Percentiles rank a stretch among this genome's conserved stretches.
Evolutionary conservation across 2,329 filamentous ascomycete species (phyloP).

Genomic region (Aspergillus uvarum): DNA sequence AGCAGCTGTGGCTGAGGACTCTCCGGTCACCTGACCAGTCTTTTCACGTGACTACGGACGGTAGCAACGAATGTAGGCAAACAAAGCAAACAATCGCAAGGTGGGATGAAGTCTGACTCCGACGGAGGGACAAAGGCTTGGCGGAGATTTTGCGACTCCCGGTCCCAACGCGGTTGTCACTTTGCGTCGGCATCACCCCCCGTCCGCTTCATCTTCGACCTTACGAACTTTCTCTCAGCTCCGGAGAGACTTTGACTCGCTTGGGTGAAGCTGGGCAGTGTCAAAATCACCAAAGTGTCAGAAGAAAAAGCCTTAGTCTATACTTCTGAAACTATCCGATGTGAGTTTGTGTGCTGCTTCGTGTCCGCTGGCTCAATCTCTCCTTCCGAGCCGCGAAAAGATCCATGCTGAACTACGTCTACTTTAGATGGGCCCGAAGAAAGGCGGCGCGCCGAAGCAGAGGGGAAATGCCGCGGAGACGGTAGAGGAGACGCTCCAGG

Average conservation of each 20-base stretch:
- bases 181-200: neutral
- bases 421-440: slow-evolving; percentile 37
- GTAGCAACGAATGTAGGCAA: neutral
- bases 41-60: slow-evolving; percentile 1
- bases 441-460: slow-evolving; percentile 32
- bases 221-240: neutral
- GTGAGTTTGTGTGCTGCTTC: neutral
- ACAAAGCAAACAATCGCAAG: slow-evolving; percentile 23
- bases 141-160: slow-evolving; percentile 30
- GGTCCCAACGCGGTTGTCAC: neutral
- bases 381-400: neutral
- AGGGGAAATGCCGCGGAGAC: slow-evolving; percentile 53
- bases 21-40: slow-evolving; percentile 8
- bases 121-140: slow-evolving; percentile 21
- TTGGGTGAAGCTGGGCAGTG: neutral
- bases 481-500: slow-evolving; percentile 62
- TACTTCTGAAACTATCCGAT: neutral
- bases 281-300: neutral
- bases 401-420: neutral
- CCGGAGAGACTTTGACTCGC: neutral
- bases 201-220: neutral
- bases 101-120: slow-evolving; percentile 24
- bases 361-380: neutral
- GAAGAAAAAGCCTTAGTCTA: neutral
- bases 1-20: slow-evolving; percentile 12